Conservation (phyloP, 345 rosid species). For the Eucalyptus tenuipes region DNA sequence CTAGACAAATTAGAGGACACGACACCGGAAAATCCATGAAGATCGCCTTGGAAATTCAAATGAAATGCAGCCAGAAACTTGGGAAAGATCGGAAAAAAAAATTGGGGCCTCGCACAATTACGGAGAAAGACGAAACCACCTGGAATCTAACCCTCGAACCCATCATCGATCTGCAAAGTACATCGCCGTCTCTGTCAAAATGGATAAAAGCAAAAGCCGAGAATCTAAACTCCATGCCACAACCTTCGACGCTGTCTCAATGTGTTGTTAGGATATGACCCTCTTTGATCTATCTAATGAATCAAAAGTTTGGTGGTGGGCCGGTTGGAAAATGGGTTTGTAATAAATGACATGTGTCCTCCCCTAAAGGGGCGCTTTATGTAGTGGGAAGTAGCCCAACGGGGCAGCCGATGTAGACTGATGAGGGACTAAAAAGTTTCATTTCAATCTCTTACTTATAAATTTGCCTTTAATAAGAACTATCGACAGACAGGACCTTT, state of each 20-base stretch:
- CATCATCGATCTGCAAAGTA: background rate
- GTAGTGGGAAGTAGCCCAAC: background rate
- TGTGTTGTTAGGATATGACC: background rate
- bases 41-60: background rate
- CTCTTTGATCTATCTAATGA: background rate
- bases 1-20: background rate
- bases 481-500: background rate
- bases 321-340: background rate
- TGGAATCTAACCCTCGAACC: background rate
- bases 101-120: background rate
- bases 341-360: background rate
- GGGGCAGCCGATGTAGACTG: background rate
- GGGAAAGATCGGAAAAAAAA: background rate
- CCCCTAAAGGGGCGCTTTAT: background rate
- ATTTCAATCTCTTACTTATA: background rate
- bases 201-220: background rate
- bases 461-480: background rate
- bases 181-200: background rate
- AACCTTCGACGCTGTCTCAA: background rate
- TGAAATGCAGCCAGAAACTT: background rate
- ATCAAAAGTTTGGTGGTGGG: background rate
- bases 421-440: background rate
- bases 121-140: background rate
- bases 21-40: accelerated
- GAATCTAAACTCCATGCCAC: background rate